These are phyloP conservation scores for Neurospora sp. DNA, from an alignment of 495 filamentous ascomycete species.

Conservation along the genomic window DNA sequence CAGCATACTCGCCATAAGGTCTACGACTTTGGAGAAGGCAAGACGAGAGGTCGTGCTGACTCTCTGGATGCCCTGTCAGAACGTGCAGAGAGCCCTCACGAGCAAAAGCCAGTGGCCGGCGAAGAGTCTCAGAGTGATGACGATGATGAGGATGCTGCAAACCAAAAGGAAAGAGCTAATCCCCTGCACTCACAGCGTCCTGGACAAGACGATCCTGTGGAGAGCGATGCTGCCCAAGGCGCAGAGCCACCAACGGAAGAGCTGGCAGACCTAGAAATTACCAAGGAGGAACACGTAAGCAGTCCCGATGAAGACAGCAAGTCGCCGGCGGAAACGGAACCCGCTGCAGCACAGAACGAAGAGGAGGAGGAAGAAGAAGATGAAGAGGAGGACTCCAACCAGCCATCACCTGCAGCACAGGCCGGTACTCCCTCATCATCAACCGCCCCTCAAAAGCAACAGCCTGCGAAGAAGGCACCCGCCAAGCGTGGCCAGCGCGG, in stretches of 20 bases:
- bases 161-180: conserved; percentile 27
- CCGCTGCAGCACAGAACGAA: conserved; percentile 3
- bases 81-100: neutral
- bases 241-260: conserved; percentile 16
- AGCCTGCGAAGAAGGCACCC: conserved; percentile 27
- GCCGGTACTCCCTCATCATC: neutral
- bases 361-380: conserved; percentile 14
- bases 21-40: conserved; percentile 29
- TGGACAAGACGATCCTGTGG: conserved; percentile 17
- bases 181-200: conserved; percentile 32
- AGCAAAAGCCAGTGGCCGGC: conserved; percentile 9
- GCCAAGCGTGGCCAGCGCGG: conserved; percentile 67
- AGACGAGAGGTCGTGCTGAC: neutral
- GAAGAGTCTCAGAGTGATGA: conserved; percentile 26
- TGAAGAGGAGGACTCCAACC: conserved; percentile 11
- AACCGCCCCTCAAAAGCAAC: conserved; percentile 1
- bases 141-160: conserved; percentile 24
- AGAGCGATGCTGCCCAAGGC: conserved; percentile 3
- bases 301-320: conserved; percentile 2
- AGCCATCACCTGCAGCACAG: neutral
- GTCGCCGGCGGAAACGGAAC: conserved; percentile 1
- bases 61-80: neutral
- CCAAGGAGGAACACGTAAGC: conserved; percentile 8
- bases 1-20: conserved; percentile 68
- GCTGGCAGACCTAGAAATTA: conserved; percentile 21